Conservation (phyloP, 805 yeast genomes). For the Kodamaea laetipori region DNA sequence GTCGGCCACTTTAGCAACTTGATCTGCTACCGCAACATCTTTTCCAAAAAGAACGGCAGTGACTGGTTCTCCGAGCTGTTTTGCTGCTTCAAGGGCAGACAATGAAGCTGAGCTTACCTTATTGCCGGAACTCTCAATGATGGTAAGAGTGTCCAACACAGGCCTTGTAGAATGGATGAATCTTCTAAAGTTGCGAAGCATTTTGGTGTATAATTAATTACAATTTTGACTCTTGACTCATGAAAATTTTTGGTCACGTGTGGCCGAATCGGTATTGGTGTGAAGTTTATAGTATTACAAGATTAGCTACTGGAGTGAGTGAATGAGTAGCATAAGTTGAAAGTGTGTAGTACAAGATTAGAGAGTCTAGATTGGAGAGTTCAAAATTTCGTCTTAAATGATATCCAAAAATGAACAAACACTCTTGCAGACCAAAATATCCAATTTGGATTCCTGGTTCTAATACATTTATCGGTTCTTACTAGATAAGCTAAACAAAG, state of each 20-base stretch:
- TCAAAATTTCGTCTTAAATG: too few species aligned
- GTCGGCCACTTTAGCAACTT: conserved; percentile 54
- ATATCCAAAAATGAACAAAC: too few species aligned
- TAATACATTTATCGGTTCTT: too few species aligned
- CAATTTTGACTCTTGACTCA: conserved; percentile 1
- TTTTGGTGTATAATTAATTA: conserved; percentile 1
- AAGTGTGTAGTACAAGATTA: too few species aligned
- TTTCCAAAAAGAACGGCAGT: conserved; percentile 77
- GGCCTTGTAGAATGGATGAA: conserved; percentile 44
- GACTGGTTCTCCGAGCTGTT: conserved; percentile 70
- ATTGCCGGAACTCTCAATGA: conserved; percentile 64
- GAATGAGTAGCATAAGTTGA: too few species aligned
- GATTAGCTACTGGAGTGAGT: too few species aligned
- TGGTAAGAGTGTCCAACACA: conserved; percentile 60
- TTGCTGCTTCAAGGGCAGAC: conserved; percentile 77
- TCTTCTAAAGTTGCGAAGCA: conserved; percentile 29
- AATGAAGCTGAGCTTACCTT: conserved; percentile 66
- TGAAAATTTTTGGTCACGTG: conserved; percentile 2
- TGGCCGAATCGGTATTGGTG: background rate
- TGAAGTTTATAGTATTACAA: too few species aligned
- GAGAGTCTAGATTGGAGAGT: too few species aligned
- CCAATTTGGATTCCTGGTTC: too few species aligned
- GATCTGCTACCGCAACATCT: conserved; percentile 51
- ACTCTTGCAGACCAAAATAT: too few species aligned
- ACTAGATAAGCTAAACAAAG: too few species aligned